Evolutionary conservation across 176 grass and related monocot species (phyloP), one percentile per base, ranked within the genome.

Genomic region (Eragrostis curvula): DNA sequence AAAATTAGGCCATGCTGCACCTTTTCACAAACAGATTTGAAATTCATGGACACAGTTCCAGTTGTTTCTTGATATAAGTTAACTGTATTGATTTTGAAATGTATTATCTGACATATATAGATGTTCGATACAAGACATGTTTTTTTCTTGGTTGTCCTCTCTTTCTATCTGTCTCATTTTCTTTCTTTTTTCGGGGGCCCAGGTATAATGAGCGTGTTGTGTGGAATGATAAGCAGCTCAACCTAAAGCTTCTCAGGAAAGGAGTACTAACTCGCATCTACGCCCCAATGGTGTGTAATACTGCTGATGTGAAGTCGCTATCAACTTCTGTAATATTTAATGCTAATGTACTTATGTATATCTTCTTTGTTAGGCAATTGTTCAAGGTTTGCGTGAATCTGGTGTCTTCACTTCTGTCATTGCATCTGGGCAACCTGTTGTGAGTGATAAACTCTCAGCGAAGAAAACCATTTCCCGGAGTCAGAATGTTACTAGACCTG

Each of bases 121-220:
- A 74, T 27, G 42, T 16, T 23, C n/a, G 39, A 49, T 51, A 52
- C 20, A 59, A 61, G 41, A 12, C 32, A 56, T 82, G 21, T 12
- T 49, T 43, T 41, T 15, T 47, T 29, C 5, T 17, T 20, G 28
- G 32, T 9, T 24, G 12, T 67, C 64, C 2, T 29, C 66, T 29
- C 13, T 82, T 0, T 58, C 1, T 23, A 11, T 58, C 21, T 59
- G 24, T 28, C 58, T 12, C 24, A 61, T 28, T 61, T 61, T 17
- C 36, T 32, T 16, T 66, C 72, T 65, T 46, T 49, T 59, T 73
- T 43, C 63, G 39, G 63, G 28, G 32, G 4, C 4, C 30, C 49
- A 98, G 95, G 92, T 98, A 94, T 80, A 98, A 98, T 51, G 96
- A 98, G 50, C 90, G 87, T 17, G 92, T 95, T 20, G 92, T 95